A percentile compares a stretch with the other conserved stretches of the same genome.
Conservation (phyloP, 441 rosid genomes). For the Euphorbia celastroides region DNA sequence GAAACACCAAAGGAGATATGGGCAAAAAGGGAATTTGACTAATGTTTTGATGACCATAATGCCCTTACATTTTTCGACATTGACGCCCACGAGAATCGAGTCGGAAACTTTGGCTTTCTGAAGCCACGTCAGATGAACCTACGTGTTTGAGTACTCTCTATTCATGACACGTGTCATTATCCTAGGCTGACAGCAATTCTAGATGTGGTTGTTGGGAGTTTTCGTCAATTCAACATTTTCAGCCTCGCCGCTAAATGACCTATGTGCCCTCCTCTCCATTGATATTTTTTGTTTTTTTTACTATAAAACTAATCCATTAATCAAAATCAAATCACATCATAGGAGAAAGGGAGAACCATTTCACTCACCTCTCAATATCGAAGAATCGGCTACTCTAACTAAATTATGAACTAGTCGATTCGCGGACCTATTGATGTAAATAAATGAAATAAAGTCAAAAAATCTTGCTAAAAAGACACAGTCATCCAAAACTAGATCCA, state of each 20-base stretch:
- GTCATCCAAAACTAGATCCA: too few species aligned
- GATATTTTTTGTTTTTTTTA: neutral
- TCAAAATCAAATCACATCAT: too few species aligned
- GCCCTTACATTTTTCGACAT: constrained; percentile 23
- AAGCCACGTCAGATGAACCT: constrained; percentile 11
- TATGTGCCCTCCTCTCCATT: neutral
- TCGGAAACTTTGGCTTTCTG: neutral
- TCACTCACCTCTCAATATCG: too few species aligned
- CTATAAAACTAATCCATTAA: too few species aligned
- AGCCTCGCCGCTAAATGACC: neutral
- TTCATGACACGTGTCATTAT: constrained; percentile 17
- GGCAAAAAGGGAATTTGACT: constrained; percentile 23
- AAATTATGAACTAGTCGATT: too few species aligned
- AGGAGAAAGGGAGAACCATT: too few species aligned
- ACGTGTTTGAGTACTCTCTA: neutral
- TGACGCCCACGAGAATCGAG: constrained; percentile 19
- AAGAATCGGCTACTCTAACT: too few species aligned
- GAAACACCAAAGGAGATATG: constrained; percentile 11
- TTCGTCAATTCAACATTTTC: neutral
- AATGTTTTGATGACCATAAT: constrained; percentile 16
- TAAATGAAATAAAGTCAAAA: too few species aligned
- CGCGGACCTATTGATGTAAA: too few species aligned
- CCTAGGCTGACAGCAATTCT: neutral
- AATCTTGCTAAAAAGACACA: too few species aligned
- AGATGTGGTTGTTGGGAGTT: neutral